Evolutionary conservation across 2,329 filamentous ascomycete species (phyloP), one percentile per base, ranked within the genome.

Genomic region (Fusarium odoratissimum): DNA sequence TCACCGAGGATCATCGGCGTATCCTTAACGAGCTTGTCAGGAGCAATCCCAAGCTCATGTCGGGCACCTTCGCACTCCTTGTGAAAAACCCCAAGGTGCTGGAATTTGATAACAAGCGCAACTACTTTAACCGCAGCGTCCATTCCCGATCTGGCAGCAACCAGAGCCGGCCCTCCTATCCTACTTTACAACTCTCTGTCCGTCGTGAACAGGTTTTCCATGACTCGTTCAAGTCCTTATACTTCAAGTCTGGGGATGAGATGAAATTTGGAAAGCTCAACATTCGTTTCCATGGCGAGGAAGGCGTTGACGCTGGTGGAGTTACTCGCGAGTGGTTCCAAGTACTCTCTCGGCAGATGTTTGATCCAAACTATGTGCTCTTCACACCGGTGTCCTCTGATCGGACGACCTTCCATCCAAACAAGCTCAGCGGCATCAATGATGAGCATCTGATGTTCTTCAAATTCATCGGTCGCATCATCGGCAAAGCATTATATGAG

Each of bases 291-390:
- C 93, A 96, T 76, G 95, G 95, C 38, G 96, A 99, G 84, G 96
- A 99, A 81, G 96, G 97, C 82, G 95, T 99, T 45, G 97, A 99
- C 83, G 96, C 96, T 60, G 97, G 96, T 75, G 96, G 96, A 84
- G 95, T 99, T 51, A 98, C 95, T 41, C 91, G 97, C 79, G 96
- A 99, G 85, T 99, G 97, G 96, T 99, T 99, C 88, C 95, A 98
- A 81, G 95, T 97, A 57, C 92, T 99, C 74, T 92, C 97, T 35
- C 91, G 96, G 69, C 96, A 98, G 79, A 99, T 99, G 96, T 99
- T 99, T 84, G 96, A 99, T 82, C 93, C 96, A 54, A 96, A 98
- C 83, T 99, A 98, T 80, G 96, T 94, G 55, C 87, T 99, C 42
- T 99, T 98, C 85, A 96, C 93, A 56, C 96, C 96, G 3, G 97